phyloP scores from a whole-genome alignment of 176 grass and related monocot genomes.

The Oropetium thomaeum region DNA sequence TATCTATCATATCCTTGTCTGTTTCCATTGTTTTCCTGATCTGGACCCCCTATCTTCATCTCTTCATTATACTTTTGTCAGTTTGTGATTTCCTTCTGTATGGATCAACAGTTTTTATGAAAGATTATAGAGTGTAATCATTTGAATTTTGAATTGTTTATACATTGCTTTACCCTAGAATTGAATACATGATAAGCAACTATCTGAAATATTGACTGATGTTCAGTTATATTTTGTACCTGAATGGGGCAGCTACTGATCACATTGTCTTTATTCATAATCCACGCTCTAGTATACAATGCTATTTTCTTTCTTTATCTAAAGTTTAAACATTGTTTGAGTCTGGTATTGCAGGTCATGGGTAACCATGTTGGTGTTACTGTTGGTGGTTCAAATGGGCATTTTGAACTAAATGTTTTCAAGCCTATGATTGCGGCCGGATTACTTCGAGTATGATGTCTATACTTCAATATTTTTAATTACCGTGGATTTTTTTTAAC shows the following conservation, averaged over 20 bases:
- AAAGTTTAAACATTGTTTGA: slow-evolving; percentile 6
- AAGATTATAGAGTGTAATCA: neutral
- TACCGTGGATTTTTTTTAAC: slow-evolving; percentile 5
- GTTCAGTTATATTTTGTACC: neutral
- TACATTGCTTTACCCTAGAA: neutral
- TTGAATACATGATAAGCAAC: neutral
- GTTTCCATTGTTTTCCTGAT: neutral
- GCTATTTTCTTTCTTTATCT: slow-evolving; percentile 18
- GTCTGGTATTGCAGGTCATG: slow-evolving; percentile 69
- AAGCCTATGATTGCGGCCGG: slow-evolving; percentile 88
- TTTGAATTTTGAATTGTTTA: neutral
- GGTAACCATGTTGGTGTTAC: slow-evolving; percentile 91
- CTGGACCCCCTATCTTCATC: neutral
- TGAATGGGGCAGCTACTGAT: neutral
- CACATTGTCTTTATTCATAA: neutral
- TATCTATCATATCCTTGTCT: neutral
- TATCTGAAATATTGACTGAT: slow-evolving; percentile 7
- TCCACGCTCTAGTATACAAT: neutral
- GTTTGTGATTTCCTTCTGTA: neutral
- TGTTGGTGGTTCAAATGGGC: slow-evolving; percentile 80
- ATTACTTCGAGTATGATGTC: slow-evolving; percentile 78
- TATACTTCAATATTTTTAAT: slow-evolving; percentile 7
- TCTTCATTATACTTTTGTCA: neutral
- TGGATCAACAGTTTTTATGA: neutral
- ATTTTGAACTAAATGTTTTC: slow-evolving; percentile 98